A percentile compares a stretch with the other conserved stretches of the same genome.
phyloP scores from a whole-genome alignment of 1,139 yeast species.

The Protomyces inouyei region DNA sequence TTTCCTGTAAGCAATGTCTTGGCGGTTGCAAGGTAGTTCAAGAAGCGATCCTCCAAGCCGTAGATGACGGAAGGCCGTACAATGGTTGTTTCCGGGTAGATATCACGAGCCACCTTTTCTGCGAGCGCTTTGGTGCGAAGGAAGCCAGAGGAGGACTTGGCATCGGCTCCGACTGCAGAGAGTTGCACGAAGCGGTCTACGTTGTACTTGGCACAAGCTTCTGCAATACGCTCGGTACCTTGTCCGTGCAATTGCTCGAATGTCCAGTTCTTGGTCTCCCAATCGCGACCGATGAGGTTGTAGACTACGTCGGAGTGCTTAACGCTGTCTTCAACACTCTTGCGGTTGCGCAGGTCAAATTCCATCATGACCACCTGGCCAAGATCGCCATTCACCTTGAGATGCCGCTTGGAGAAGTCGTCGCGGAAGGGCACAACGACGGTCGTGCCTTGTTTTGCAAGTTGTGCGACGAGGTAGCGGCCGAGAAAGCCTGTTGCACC shows the following conservation, averaged over 20 bases:
- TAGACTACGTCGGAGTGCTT: constrained; percentile 77
- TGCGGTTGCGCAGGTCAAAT: constrained; percentile 71
- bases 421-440: constrained; percentile 76
- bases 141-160: constrained; percentile 61
- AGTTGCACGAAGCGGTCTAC: constrained; percentile 76
- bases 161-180: constrained; percentile 73
- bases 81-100: constrained; percentile 70
- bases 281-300: constrained; percentile 75
- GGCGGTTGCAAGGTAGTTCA: constrained; percentile 54
- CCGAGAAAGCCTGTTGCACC: constrained; percentile 82
- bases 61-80: constrained; percentile 82
- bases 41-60: constrained; percentile 69
- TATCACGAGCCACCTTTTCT: constrained; percentile 64
- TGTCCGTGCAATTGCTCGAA: constrained; percentile 79
- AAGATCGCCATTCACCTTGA: constrained; percentile 78
- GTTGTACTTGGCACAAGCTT: constrained; percentile 65
- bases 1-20: constrained; percentile 60
- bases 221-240: constrained; percentile 70
- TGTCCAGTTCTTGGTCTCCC: constrained; percentile 66
- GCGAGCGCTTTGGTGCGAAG: constrained; percentile 75
- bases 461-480: constrained; percentile 61
- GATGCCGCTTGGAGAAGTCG: constrained; percentile 70
- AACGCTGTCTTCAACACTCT: constrained; percentile 72
- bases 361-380: constrained; percentile 70
- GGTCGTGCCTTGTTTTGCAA: constrained; percentile 62